Evolutionary conservation across 495 filamentous ascomycete genomes (phyloP).

Genomic region (Collariella sp.): DNA sequence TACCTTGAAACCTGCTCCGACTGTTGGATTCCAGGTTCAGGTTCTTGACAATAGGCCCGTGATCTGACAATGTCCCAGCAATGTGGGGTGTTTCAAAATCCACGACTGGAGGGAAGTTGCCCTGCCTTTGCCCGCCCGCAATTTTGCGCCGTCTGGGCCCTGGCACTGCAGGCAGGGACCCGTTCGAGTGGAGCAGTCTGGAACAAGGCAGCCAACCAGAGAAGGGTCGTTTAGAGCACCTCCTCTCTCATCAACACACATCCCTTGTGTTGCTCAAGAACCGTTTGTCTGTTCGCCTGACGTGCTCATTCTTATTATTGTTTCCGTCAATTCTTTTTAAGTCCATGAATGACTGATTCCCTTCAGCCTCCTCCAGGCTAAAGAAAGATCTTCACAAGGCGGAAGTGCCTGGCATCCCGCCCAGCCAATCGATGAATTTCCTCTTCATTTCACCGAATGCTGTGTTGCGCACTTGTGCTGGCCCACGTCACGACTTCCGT

Average conservation of each 20-base stretch:
- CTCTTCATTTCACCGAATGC: neutral
- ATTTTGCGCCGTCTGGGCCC: slow-evolving; percentile 11
- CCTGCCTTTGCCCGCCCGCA: slow-evolving; percentile 9
- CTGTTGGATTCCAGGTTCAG: neutral
- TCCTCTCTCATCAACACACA: too few species aligned
- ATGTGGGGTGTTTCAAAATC: slow-evolving; percentile 25
- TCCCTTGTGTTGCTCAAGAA: too few species aligned
- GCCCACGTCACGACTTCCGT: neutral
- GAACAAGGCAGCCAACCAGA: neutral
- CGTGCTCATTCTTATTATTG: too few species aligned
- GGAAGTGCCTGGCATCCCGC: neutral
- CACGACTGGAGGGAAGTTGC: slow-evolving; percentile 10
- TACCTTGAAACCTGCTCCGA: neutral
- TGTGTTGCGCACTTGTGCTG: neutral
- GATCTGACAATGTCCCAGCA: neutral
- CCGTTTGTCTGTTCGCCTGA: too few species aligned
- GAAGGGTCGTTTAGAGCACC: too few species aligned
- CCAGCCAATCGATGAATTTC: neutral
- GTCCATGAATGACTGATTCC: too few species aligned
- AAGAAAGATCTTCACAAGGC: too few species aligned
- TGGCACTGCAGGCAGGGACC: neutral
- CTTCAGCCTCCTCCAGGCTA: too few species aligned
- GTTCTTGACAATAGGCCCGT: neutral
- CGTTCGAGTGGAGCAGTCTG: neutral
- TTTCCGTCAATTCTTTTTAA: too few species aligned